phyloP scores from a whole-genome alignment of 495 filamentous ascomycete genomes.

The Penicillium maclennaniae region DNA sequence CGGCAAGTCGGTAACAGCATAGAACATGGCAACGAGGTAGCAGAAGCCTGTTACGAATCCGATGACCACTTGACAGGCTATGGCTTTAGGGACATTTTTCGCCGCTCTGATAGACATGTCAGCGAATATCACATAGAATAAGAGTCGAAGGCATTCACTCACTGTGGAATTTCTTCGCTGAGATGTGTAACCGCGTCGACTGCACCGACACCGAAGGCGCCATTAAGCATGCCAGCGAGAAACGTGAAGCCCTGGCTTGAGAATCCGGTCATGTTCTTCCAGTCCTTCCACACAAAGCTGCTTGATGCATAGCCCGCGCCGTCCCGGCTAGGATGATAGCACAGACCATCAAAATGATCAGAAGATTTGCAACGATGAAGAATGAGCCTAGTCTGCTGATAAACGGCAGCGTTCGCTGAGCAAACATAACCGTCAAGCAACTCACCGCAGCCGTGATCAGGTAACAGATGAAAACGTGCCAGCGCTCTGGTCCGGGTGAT shows the following conservation, averaged over 20 bases:
- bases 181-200: neutral
- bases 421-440: constrained; percentile 1
- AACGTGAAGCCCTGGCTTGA: neutral
- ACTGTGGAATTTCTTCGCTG: constrained; percentile 1
- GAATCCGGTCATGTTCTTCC: neutral
- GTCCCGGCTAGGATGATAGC: neutral
- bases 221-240: constrained; percentile 1
- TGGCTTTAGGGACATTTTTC: neutral
- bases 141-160: neutral
- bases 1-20: neutral
- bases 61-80: neutral
- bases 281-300: constrained; percentile 1
- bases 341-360: neutral
- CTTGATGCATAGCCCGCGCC: neutral
- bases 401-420: neutral
- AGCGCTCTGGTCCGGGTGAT: neutral
- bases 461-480: constrained; percentile 1
- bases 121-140: neutral
- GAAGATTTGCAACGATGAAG: neutral
- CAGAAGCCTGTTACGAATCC: neutral
- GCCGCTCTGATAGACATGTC: neutral
- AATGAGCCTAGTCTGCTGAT: neutral
- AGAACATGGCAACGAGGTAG: neutral
- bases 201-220: neutral
- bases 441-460: neutral